A percentile compares a stretch with the other conserved stretches of the same genome.
These are phyloP conservation scores for Epichloe elymi DNA, from an alignment of 2,329 filamentous ascomycete species.

Conservation along the genomic window DNA sequence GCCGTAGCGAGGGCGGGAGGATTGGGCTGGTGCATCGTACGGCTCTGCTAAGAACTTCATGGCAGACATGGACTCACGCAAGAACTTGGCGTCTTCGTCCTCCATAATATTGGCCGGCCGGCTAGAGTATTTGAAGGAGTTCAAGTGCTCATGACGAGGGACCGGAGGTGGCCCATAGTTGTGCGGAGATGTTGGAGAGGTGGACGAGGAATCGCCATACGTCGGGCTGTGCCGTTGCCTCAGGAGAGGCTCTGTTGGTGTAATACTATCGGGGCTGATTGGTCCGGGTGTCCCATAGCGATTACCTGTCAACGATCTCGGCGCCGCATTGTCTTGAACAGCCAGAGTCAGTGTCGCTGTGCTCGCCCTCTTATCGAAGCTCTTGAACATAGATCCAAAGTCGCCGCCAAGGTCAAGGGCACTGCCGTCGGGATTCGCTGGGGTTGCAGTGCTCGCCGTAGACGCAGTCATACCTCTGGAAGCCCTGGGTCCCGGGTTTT, in stretches of 20 bases:
- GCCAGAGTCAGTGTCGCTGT: constrained; percentile 33
- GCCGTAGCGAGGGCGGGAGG: constrained; percentile 26
- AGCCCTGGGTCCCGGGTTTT: constrained; percentile 19
- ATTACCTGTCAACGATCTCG: constrained; percentile 33
- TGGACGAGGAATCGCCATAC: constrained; percentile 21
- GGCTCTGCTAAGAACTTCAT: constrained; percentile 29
- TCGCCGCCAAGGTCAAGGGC: constrained; percentile 43
- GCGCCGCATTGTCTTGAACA: constrained; percentile 24
- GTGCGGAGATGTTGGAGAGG: not conserved
- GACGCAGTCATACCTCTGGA: constrained; percentile 40
- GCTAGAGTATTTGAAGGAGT: constrained; percentile 18
- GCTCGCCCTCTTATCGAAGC: constrained; percentile 42
- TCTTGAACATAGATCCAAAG: constrained; percentile 41
- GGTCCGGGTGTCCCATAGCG: constrained; percentile 31
- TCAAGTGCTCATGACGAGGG: constrained; percentile 20
- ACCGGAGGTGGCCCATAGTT: constrained; percentile 15
- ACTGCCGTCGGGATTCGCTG: constrained; percentile 30
- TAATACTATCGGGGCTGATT: constrained; percentile 31
- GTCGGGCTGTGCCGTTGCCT: constrained; percentile 39
- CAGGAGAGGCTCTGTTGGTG: constrained; percentile 31
- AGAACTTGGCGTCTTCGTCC: constrained; percentile 39
- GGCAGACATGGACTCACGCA: constrained; percentile 39
- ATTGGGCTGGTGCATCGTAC: constrained; percentile 10
- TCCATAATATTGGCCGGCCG: constrained; percentile 27
- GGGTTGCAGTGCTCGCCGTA: constrained; percentile 39